Evolutionary conservation across 768 basidiomycete species (phyloP), one percentile per base, ranked within the genome.

Genomic region (Pleurotus tuoliensis): DNA sequence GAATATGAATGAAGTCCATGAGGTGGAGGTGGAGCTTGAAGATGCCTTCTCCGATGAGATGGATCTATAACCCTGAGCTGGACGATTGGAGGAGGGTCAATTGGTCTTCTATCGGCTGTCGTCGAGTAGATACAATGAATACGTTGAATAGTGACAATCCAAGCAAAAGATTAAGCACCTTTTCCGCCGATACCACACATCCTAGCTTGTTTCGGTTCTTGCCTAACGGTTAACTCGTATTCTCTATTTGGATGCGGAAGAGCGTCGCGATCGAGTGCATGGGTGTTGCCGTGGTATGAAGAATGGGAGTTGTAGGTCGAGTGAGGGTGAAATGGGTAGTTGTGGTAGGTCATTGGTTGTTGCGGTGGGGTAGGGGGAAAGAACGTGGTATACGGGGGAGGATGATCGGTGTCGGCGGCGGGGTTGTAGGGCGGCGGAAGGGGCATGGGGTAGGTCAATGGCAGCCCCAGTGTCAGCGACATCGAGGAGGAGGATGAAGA

Each of bases 21-120:
- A 9, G 34, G n/a, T 38, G 50, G 13, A 11, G 27, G 56, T 40
- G 12, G 60, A 34, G 16, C 48, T 6, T 50, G 49, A n/a, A 37
- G 48, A 22, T 50, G 15, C 15, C 30, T 34, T 34, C 30, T 34
- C 30, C 51, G 59, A 45, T 22, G 66, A 52, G n/a, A 83, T 13
- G 51, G 86, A 72, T 94, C 89, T 63, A 92, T 77, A 55, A 97
- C 91, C 55, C 89, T 86, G 6, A 98, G 84, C 70, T 96, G 93
- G n/a, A 98, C 86, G 73, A 98, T 94, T 15, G 95, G 94, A 1
- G 94, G 94, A 0, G 95, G 95, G 76, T 98, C 94, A 67, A 98
- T 94, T 2, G 95, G 94, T 38, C 94, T 81, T n/a, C 94, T 82
- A 79, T 96, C 95, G 55, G 92, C 94, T 90, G 18, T n/a, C 15